phyloP scores from a whole-genome alignment of 78 protist genomes.

The Dictyostelium intermedium region DNA sequence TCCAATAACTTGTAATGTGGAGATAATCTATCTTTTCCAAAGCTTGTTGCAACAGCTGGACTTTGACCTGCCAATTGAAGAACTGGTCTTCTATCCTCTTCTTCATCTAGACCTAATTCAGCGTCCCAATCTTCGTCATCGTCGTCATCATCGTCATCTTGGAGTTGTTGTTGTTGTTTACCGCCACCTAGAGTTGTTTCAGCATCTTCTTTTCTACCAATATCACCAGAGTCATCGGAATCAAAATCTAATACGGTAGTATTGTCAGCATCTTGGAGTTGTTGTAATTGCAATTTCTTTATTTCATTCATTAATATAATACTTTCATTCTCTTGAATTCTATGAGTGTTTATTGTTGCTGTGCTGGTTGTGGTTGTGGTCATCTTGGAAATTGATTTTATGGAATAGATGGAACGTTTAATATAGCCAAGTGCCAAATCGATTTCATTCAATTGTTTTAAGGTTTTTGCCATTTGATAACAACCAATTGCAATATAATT shows the following conservation, averaged over 20 bases:
- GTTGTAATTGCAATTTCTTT: not conserved
- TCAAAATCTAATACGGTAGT: not conserved
- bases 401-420: not conserved
- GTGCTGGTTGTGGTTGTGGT: not conserved
- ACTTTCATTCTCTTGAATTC: not conserved
- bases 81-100: conserved; percentile 60
- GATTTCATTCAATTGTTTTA: conserved; percentile 31
- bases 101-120: conserved; percentile 73
- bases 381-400: not conserved
- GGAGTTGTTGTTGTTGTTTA: not conserved
- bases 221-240: not conserved
- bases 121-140: conserved; percentile 84
- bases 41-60: conserved; percentile 17
- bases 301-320: conserved; percentile 2
- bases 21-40: conserved; percentile 66
- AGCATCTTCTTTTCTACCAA: not conserved
- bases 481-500: conserved; percentile 3
- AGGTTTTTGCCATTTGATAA: conserved; percentile 63
- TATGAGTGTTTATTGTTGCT: not conserved
- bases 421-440: conserved; percentile 35
- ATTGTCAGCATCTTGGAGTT: not conserved
- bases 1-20: conserved; percentile 66
- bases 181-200: not conserved
- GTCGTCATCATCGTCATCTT: not conserved
- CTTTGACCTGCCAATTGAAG: conserved; percentile 67